Evolutionary conservation across 148 eudicot species (phyloP).

Genomic region (Talinum fruticosum): DNA sequence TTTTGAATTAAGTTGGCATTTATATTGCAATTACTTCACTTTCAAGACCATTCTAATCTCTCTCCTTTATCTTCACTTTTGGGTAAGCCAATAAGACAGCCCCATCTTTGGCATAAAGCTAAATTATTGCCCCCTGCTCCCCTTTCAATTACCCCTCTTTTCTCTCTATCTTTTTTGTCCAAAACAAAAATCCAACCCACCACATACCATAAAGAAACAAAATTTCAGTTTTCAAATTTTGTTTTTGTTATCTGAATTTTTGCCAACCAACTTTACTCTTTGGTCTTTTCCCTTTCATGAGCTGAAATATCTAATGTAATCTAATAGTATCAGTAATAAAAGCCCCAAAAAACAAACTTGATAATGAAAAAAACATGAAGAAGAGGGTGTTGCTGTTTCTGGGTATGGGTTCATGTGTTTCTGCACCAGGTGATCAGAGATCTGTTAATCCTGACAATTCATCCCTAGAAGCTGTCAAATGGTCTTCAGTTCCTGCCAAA

Average conservation of each 20-base stretch:
- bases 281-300: not conserved
- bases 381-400: slow-evolving; percentile 27
- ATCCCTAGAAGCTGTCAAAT: not conserved
- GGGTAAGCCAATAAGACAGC: slow-evolving; percentile 27
- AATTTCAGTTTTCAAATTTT: slow-evolving; percentile 2
- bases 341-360: not conserved
- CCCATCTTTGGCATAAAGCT: slow-evolving; percentile 36
- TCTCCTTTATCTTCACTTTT: slow-evolving; percentile 13
- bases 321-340: not conserved
- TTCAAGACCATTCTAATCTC: slow-evolving; percentile 28
- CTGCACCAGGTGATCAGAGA: slow-evolving; percentile 16
- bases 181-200: slow-evolving; percentile 28
- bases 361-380: slow-evolving; percentile 14
- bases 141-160: not conserved
- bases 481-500: slow-evolving; percentile 8
- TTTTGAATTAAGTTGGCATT: not conserved
- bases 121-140: slow-evolving; percentile 12
- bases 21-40: slow-evolving; percentile 23
- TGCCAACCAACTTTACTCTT: not conserved
- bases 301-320: slow-evolving; percentile 1
- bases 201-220: slow-evolving; percentile 29
- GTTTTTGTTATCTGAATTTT: not conserved
- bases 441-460: slow-evolving; percentile 3
- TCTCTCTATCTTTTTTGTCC: slow-evolving; percentile 8
- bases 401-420: slow-evolving; percentile 38